Percentiles rank a stretch among this genome's conserved stretches.
phyloP scores from a whole-genome alignment of 345 rosid species.

The Citrus australasica region DNA sequence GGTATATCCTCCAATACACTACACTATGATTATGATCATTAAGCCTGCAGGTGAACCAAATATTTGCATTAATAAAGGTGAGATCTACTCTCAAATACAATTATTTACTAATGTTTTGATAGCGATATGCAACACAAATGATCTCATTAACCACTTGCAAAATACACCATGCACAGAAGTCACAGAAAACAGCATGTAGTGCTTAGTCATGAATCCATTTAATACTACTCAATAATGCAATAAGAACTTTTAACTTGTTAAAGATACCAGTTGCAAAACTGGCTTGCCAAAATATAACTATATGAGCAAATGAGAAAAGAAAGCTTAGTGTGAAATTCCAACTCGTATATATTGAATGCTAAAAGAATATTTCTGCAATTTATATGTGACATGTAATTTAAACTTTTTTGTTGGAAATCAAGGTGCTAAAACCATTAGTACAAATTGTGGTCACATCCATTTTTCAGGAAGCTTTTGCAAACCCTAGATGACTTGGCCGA shows the following conservation, averaged over 20 bases:
- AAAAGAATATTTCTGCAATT: no score
- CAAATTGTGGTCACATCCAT: not conserved
- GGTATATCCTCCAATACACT: not conserved
- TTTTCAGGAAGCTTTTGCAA: slow-evolving; percentile 14
- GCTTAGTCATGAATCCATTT: not conserved
- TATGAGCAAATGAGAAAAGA: no score
- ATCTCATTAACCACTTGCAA: not conserved
- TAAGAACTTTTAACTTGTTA: not conserved
- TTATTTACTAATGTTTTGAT: not conserved
- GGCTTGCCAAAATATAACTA: no score
- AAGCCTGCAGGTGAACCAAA: not conserved
- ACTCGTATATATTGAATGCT: not conserved
- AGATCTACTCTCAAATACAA: not conserved
- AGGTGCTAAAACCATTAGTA: not conserved
- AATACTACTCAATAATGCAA: not conserved
- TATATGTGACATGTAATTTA: no score
- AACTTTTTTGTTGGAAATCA: not conserved
- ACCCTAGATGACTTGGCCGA: not conserved
- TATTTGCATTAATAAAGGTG: not conserved
- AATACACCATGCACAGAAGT: not conserved
- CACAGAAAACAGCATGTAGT: not conserved
- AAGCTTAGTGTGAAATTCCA: not conserved
- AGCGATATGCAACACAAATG: not conserved
- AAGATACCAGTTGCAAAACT: not conserved
- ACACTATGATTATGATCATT: no score